phyloP scores from a whole-genome alignment of 257 asterid species.

The Gynochthodes officinalis region DNA sequence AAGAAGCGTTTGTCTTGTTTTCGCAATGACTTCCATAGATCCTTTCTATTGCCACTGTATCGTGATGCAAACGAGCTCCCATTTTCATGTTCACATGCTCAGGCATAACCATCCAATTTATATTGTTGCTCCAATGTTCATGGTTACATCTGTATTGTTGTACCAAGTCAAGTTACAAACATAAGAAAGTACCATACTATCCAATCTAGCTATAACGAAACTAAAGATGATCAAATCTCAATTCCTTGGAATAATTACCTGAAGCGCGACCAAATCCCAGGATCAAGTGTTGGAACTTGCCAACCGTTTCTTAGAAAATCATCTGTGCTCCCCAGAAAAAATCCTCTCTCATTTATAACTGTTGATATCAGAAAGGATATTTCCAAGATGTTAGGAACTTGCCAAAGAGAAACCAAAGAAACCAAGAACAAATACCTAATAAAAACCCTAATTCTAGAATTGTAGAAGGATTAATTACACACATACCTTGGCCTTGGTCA shows the following conservation, averaged over 20 bases:
- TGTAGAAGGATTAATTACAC: neutral
- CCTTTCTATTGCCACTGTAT: neutral
- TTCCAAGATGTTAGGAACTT: neutral
- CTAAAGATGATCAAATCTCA: neutral
- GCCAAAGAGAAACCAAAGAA: too few species aligned
- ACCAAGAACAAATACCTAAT: neutral
- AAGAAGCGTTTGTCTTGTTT: neutral
- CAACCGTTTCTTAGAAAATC: slow-evolving; percentile 17
- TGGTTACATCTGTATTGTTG: neutral
- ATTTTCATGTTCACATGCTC: slow-evolving; percentile 3
- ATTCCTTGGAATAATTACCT: slow-evolving; percentile 10
- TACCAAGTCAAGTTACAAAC: neutral
- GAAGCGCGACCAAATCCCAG: slow-evolving; percentile 18
- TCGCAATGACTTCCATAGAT: neutral
- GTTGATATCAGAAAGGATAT: neutral
- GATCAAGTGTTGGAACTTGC: slow-evolving; percentile 26
- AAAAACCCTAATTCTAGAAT: slow-evolving; percentile 16
- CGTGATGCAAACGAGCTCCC: neutral
- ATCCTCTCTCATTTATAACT: slow-evolving; percentile 30
- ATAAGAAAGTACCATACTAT: neutral
- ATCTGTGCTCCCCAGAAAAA: slow-evolving; percentile 13
- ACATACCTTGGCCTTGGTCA: slow-evolving; percentile 33
- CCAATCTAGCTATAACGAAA: neutral
- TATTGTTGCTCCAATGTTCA: slow-evolving; percentile 19
- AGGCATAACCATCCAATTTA: slow-evolving; percentile 19